Evolutionary conservation across 1,284 basidiomycete species (phyloP).

Genomic region (Ceratobasidium theobromae): DNA sequence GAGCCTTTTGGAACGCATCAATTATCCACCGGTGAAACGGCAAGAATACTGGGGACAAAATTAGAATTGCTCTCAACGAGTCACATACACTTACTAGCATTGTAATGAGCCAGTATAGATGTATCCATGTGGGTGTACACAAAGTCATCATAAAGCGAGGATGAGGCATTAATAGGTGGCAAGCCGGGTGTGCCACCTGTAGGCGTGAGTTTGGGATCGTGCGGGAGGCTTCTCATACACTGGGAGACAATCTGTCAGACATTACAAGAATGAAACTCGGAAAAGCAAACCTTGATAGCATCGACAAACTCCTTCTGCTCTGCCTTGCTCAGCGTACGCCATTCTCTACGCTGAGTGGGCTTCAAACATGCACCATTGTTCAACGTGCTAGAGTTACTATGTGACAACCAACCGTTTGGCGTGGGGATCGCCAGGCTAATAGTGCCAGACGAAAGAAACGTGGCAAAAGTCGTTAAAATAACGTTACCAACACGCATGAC

Average conservation of each 20-base stretch:
- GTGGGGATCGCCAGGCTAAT: too few relatives aligned
- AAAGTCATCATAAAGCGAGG: conserved; percentile 32
- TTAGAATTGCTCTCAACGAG: neutral
- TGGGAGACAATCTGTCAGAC: neutral
- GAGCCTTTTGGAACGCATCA: neutral
- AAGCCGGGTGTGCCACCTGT: conserved; percentile 14
- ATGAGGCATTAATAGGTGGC: neutral
- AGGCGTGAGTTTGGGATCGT: conserved; percentile 8
- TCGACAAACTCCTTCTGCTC: conserved; percentile 19
- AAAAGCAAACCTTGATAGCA: conserved; percentile 7
- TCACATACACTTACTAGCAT: conserved; percentile 5
- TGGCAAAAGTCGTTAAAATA: too few relatives aligned
- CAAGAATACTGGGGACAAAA: conserved; percentile 1
- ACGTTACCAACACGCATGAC: too few relatives aligned
- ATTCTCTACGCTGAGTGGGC: too few relatives aligned
- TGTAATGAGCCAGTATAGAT: conserved; percentile 21
- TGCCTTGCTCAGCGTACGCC: neutral
- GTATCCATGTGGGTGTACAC: conserved; percentile 34
- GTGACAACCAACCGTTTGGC: too few relatives aligned
- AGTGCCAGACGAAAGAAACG: too few relatives aligned
- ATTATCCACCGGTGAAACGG: conserved; percentile 27
- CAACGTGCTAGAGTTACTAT: too few relatives aligned
- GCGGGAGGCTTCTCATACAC: conserved; percentile 27
- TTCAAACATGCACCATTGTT: too few relatives aligned
- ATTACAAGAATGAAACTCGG: neutral